phyloP scores from a whole-genome alignment of 2,329 filamentous ascomycete genomes.

The Fusarium graminum region DNA sequence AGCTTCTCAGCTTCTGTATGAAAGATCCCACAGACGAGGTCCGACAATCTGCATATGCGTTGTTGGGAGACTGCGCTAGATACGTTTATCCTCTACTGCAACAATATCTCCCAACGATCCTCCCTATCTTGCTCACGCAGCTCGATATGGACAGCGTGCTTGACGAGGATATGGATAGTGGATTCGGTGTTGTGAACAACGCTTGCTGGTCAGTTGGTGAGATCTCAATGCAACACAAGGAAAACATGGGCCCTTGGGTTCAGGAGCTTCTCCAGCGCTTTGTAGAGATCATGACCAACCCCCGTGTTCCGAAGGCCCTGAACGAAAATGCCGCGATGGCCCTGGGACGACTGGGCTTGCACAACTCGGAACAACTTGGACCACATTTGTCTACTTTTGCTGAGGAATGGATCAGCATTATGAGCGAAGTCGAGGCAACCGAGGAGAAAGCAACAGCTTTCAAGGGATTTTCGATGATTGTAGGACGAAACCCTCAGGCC shows the following conservation, averaged over 20 bases:
- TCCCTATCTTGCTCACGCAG: conserved; percentile 87
- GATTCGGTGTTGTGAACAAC: conserved; percentile 96
- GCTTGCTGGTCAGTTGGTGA: conserved; percentile 97
- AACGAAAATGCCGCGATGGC: conserved; percentile 96
- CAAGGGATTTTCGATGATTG: conserved; percentile 87
- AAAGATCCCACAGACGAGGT: conserved; percentile 92
- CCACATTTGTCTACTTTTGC: conserved; percentile 85
- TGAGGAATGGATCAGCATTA: conserved; percentile 81
- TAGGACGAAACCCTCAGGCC: conserved; percentile 87
- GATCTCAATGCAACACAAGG: conserved; percentile 83
- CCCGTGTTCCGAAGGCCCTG: conserved; percentile 86
- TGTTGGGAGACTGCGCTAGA: conserved; percentile 94
- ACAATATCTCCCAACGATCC: conserved; percentile 76
- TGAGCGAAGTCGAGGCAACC: conserved; percentile 86
- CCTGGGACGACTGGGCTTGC: conserved; percentile 85
- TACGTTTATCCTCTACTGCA: conserved; percentile 88
- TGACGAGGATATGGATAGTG: conserved; percentile 84
- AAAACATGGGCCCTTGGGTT: conserved; percentile 81
- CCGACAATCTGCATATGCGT: conserved; percentile 93
- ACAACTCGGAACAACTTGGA: conserved; percentile 80
- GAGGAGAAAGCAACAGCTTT: conserved; percentile 96
- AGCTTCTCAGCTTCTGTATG: conserved; percentile 92
- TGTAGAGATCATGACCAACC: conserved; percentile 85
- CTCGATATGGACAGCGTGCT: conserved; percentile 83
- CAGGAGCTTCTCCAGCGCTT: conserved; percentile 82